Evolutionary conservation across 306 rosid species (phyloP), one percentile per base, ranked within the genome.

Genomic region (Lathyrus tuberosus): DNA sequence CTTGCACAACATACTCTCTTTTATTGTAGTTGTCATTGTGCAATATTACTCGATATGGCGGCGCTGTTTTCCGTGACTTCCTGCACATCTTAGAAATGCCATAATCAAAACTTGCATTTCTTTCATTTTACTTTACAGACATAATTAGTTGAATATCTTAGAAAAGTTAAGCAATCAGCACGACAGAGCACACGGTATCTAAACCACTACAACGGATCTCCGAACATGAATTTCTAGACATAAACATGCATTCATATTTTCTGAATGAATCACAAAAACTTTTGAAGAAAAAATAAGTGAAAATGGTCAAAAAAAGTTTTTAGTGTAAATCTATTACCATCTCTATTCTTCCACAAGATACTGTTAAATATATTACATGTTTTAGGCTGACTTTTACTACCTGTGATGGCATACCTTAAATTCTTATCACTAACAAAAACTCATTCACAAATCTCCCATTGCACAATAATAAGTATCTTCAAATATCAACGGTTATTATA

Each of bases 1-100:
- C 96, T 84, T 92, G 97, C 15, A 89, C 96, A 13, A 92, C 97
- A 10, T 92, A 92, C 67, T 92, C 97, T 76, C 97, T 84, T 80
- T 83, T 92, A 46, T 92, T 89, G 77, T 14, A 83, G 84, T 89
- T 73, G 72, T 92, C 97, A 15, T 92, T 92, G 68, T 92, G 96
- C 77, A 89, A 76, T 65, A 92, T 47, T 61, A 92, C 97, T 3
- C 92, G 88, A 64, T 87, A 92, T 0, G 96, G 96, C 0, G 97
- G 97, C 0, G 91, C 71, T 30, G 66, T 67, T 83, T 89, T 89
- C 81, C 84, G 65, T 35, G 83, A 77, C 86, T 86, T 92, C 87
- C 97, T 89, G 86, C 77, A 69, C 67, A 75, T 69, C 77, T 82
- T 82, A 75, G 42, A 48, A 71, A 75, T 59, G 31, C 72, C 57